Conservation (phyloP, 257 asterid species). For the Verbascum thapsus region DNA sequence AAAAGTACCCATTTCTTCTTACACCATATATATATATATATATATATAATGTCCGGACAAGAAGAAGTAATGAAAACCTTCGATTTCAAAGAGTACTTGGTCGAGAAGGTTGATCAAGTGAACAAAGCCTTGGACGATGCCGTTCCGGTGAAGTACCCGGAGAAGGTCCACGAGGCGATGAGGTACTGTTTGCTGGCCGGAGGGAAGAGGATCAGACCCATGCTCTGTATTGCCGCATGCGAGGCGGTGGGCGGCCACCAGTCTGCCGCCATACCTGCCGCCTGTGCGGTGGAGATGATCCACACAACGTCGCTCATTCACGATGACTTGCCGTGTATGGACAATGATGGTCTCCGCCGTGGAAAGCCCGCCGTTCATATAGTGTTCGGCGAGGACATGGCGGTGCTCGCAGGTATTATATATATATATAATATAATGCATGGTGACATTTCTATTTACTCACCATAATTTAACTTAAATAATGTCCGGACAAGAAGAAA, state of each 20-base stretch:
- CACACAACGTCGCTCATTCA: slow-evolving; percentile 78
- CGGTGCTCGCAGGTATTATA: slow-evolving; percentile 59
- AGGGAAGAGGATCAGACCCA: slow-evolving; percentile 74
- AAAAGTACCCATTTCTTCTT: neutral
- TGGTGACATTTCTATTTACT: too few species aligned
- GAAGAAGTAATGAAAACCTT: slow-evolving; percentile 36
- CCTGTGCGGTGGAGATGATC: slow-evolving; percentile 88
- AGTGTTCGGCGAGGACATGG: slow-evolving; percentile 71
- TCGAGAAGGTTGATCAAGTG: slow-evolving; percentile 50
- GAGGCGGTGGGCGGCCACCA: slow-evolving; percentile 76
- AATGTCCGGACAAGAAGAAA: too few species aligned
- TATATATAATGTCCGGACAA: too few species aligned
- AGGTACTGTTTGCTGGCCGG: slow-evolving; percentile 73
- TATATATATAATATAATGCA: too few species aligned
- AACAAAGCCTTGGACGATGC: slow-evolving; percentile 59
- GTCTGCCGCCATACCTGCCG: slow-evolving; percentile 62
- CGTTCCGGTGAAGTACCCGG: slow-evolving; percentile 51
- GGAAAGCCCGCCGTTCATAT: slow-evolving; percentile 77
- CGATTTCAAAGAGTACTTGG: slow-evolving; percentile 51
- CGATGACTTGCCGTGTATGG: slow-evolving; percentile 83
- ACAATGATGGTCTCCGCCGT: slow-evolving; percentile 77
- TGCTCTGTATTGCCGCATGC: slow-evolving; percentile 79
- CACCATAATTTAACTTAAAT: too few species aligned
- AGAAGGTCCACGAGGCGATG: slow-evolving; percentile 72
- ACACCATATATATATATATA: too few species aligned